A percentile compares a stretch with the other conserved stretches of the same genome.
These are phyloP conservation scores for Thelonectria blattea DNA, from an alignment of 2,329 filamentous ascomycete genomes.

Conservation along the genomic window DNA sequence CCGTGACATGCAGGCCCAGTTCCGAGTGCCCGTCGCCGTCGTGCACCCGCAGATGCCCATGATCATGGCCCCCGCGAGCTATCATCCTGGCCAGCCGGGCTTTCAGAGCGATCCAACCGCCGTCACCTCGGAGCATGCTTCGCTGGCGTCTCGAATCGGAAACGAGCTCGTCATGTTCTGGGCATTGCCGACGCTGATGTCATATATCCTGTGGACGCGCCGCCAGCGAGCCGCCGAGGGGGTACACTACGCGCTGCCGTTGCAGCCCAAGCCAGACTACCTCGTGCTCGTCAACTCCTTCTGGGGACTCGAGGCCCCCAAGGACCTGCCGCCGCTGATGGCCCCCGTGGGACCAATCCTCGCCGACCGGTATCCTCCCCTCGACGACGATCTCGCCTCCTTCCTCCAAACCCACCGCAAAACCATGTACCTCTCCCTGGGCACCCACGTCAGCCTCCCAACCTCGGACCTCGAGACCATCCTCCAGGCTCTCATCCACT, in stretches of 20 bases:
- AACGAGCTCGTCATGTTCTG: conserved; percentile 42
- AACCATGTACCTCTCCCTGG: conserved; percentile 50
- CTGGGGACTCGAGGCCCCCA: conserved; percentile 48
- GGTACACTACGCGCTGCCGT: conserved; percentile 38
- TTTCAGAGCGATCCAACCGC: conserved; percentile 45
- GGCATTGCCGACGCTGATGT: conserved; percentile 39
- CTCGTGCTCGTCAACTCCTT: conserved; percentile 51
- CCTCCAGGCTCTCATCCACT: conserved; percentile 39
- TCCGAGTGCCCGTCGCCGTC: conserved; percentile 45
- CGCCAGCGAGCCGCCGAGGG: conserved; percentile 42
- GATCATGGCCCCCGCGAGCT: conserved; percentile 43
- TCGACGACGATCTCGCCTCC: conserved; percentile 33
- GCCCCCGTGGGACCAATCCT: conserved; percentile 50
- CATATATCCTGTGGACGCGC: conserved; percentile 38
- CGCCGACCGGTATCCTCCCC: conserved; percentile 40
- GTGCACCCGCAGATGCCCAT: conserved; percentile 50
- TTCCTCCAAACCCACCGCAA: conserved; percentile 43
- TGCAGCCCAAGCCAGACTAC: conserved; percentile 45
- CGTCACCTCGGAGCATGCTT: conserved; percentile 46
- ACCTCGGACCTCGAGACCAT: conserved; percentile 41
- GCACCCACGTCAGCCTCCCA: conserved; percentile 48
- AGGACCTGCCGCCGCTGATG: conserved; percentile 48
- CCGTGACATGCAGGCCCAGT: conserved; percentile 47
- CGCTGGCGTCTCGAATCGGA: conserved; percentile 44
- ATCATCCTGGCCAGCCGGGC: conserved; percentile 49